A percentile compares a stretch with the other conserved stretches of the same genome.
phyloP scores from a whole-genome alignment of 768 basidiomycete species.

The Phaeolepiota aurea region DNA sequence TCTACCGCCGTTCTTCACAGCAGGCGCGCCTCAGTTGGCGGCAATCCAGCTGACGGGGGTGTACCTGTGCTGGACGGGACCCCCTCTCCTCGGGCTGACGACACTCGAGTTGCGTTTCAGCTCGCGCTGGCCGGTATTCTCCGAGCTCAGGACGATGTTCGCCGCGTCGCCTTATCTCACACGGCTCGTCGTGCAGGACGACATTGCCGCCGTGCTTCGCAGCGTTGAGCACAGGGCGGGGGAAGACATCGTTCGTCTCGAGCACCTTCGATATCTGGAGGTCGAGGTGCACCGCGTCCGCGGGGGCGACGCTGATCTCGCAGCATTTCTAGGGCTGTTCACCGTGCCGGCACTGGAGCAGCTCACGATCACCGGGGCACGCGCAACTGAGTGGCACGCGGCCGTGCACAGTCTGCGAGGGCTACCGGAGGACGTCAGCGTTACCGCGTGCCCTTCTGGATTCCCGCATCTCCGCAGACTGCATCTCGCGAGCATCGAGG shows the following conservation, averaged over 20 bases:
- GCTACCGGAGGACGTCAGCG: neutral
- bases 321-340: slow-evolving; percentile 12
- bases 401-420: neutral
- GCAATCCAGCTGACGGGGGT: slow-evolving; percentile 14
- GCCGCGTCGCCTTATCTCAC: slow-evolving; percentile 14
- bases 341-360: slow-evolving; percentile 9
- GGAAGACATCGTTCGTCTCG: slow-evolving; percentile 9
- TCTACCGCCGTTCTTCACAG: slow-evolving; percentile 14
- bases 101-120: slow-evolving; percentile 17
- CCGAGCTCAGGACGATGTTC: slow-evolving; percentile 11
- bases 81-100: slow-evolving; percentile 11
- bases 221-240: slow-evolving; percentile 12
- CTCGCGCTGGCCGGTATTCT: slow-evolving; percentile 15
- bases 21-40: slow-evolving; percentile 12
- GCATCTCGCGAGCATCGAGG: neutral
- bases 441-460: neutral
- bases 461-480: neutral
- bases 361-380: slow-evolving; percentile 7
- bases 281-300: slow-evolving; percentile 13
- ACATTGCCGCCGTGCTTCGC: slow-evolving; percentile 13
- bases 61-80: slow-evolving; percentile 16
- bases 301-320: slow-evolving; percentile 10
- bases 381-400: slow-evolving; percentile 9
- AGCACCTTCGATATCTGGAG: slow-evolving; percentile 10
- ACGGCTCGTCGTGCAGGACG: slow-evolving; percentile 16